Evolutionary conservation across 208 protist species (phyloP).

Genomic region (Leishmania mexicana): DNA sequence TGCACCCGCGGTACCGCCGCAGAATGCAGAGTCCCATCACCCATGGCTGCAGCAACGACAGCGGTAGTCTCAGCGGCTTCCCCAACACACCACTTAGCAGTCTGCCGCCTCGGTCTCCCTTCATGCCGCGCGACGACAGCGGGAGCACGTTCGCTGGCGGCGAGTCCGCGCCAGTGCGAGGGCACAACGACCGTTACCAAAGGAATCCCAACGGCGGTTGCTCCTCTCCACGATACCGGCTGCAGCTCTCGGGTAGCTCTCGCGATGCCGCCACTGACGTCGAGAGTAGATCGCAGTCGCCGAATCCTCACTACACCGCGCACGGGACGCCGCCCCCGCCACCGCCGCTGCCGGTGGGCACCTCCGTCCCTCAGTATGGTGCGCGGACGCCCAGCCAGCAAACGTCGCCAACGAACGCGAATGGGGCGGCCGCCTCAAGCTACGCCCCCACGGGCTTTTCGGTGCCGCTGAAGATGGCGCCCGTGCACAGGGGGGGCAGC

Average conservation of each 20-base stretch:
- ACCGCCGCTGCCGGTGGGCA: background rate
- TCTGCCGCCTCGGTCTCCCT: conserved; percentile 32
- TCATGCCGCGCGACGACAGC: conserved; percentile 23
- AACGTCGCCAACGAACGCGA: background rate
- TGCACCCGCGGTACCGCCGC: conserved; percentile 33
- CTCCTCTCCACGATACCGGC: conserved; percentile 19
- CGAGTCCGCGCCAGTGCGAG: conserved; percentile 19
- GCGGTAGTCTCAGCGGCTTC: conserved; percentile 23
- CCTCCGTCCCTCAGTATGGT: background rate
- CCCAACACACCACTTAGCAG: conserved; percentile 26
- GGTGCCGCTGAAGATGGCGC: conserved; percentile 19
- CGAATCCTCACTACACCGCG: conserved; percentile 3
- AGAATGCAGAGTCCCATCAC: conserved; percentile 31
- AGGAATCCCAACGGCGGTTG: conserved; percentile 13
- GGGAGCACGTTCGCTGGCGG: conserved; percentile 9
- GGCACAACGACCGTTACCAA: conserved; percentile 35
- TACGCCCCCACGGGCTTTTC: conserved; percentile 50
- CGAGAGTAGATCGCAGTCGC: conserved; percentile 21
- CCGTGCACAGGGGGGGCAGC: background rate
- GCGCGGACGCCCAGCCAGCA: background rate
- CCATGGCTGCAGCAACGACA: conserved; percentile 14
- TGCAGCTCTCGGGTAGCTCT: conserved; percentile 19
- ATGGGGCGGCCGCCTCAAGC: background rate
- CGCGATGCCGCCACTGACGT: conserved; percentile 3
- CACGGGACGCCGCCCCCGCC: background rate